These are phyloP conservation scores for Coemansia sp. DNA, from an alignment of 192 early-diverging fungal genomes.

Conservation along the genomic window DNA sequence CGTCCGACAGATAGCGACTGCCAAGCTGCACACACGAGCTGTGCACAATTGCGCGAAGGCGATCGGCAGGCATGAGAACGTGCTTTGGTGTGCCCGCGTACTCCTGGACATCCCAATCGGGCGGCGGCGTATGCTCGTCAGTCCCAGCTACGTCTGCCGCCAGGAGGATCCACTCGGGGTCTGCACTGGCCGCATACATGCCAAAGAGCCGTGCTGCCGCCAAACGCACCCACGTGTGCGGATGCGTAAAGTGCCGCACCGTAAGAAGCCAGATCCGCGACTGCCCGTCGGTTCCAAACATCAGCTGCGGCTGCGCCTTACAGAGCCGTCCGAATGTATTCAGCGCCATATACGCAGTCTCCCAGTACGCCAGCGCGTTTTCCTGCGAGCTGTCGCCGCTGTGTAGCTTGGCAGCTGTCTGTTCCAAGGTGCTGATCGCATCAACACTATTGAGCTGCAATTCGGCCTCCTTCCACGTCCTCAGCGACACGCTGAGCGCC, in stretches of 20 bases:
- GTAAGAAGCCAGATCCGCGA: constrained; percentile 69
- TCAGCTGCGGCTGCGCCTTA: constrained; percentile 55
- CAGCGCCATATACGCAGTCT: constrained; percentile 79
- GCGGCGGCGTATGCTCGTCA: not conserved
- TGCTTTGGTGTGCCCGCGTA: constrained; percentile 24
- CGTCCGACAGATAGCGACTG: constrained; percentile 64
- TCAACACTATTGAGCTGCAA: constrained; percentile 27
- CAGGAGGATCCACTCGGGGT: constrained; percentile 56
- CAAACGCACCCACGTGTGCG: constrained; percentile 88
- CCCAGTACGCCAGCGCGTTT: constrained; percentile 67
- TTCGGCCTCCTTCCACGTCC: constrained; percentile 53
- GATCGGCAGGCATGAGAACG: constrained; percentile 32
- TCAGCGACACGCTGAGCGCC: constrained; percentile 54
- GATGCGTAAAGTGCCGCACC: constrained; percentile 72
- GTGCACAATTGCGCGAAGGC: constrained; percentile 58
- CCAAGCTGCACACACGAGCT: constrained; percentile 65
- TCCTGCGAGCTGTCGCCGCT: constrained; percentile 51
- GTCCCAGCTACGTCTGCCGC: constrained; percentile 18
- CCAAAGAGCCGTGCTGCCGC: constrained; percentile 73
- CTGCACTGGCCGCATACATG: constrained; percentile 68
- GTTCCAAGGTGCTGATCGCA: constrained; percentile 36
- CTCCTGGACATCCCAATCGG: constrained; percentile 33
- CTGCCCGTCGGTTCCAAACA: constrained; percentile 51
- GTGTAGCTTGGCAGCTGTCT: constrained; percentile 54
- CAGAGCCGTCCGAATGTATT: constrained; percentile 74